Evolutionary conservation across 371 early-diverging fungal species (phyloP).

Genomic region (Zychaea mexicana): DNA sequence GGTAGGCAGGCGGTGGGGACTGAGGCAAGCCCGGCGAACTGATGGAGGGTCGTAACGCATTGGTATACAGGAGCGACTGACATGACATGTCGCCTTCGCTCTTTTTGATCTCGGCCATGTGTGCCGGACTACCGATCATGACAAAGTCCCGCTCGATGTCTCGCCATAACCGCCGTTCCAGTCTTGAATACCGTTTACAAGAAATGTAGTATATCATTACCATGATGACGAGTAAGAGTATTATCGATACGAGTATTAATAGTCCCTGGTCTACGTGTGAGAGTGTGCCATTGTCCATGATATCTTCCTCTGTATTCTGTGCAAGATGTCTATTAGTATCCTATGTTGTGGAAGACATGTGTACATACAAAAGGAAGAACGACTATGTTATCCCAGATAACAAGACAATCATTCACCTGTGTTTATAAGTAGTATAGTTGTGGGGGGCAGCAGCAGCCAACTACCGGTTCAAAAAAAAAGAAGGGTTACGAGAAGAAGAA

Average conservation of each 20-base stretch:
- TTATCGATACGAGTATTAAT: not conserved
- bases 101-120: slow-evolving; percentile 24
- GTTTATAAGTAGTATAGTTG: too few species aligned
- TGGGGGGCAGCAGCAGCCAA: too few species aligned
- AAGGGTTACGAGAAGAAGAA: too few species aligned
- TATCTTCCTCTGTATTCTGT: too few species aligned
- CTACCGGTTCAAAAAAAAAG: too few species aligned
- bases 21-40: not conserved
- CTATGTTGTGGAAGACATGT: not conserved
- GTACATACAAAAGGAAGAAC: not conserved
- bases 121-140: slow-evolving; percentile 27
- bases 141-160: slow-evolving; percentile 24
- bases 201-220: slow-evolving; percentile 1
- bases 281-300: not conserved
- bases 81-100: slow-evolving; percentile 11
- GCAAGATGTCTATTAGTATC: too few species aligned
- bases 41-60: not conserved
- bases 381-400: too few species aligned
- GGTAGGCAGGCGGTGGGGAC: slow-evolving; percentile 21
- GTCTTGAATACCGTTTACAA: not conserved
- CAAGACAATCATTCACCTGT: too few species aligned
- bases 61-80: not conserved
- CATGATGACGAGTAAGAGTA: not conserved
- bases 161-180: slow-evolving; percentile 3
- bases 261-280: not conserved